These are phyloP conservation scores for Fusarium sp. DNA, from an alignment of 2,329 filamentous ascomycete genomes.

Conservation along the genomic window DNA sequence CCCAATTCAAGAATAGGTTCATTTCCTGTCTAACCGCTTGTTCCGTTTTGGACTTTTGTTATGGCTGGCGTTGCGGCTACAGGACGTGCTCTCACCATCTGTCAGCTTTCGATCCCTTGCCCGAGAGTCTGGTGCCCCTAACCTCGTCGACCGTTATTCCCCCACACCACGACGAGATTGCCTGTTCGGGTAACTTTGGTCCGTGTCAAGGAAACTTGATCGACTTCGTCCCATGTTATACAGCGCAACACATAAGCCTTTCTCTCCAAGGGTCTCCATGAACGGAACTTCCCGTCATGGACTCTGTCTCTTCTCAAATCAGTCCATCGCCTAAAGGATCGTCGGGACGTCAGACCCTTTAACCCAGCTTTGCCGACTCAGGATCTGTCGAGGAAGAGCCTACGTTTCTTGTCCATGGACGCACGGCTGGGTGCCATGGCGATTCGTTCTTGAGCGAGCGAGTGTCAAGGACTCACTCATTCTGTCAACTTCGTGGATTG, in stretches of 20 bases:
- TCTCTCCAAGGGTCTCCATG: constrained; percentile 27
- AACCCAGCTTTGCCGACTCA: constrained; percentile 35
- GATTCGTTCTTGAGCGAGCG: constrained; percentile 18
- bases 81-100: constrained; percentile 13
- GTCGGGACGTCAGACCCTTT: constrained; percentile 41
- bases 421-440: constrained; percentile 21
- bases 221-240: constrained; percentile 42
- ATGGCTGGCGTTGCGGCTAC: background rate
- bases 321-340: constrained; percentile 40
- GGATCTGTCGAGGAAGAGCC: constrained; percentile 30
- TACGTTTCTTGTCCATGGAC: constrained; percentile 28
- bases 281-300: constrained; percentile 36
- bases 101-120: constrained; percentile 30
- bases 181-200: constrained; percentile 42
- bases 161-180: constrained; percentile 46
- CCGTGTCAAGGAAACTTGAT: constrained; percentile 43
- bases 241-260: constrained; percentile 36
- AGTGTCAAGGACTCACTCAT: constrained; percentile 17
- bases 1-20: constrained; percentile 29
- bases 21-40: constrained; percentile 25
- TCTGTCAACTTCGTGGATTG: constrained; percentile 19
- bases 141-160: constrained; percentile 33
- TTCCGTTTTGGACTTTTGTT: constrained; percentile 34
- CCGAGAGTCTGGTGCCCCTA: constrained; percentile 36
- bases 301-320: constrained; percentile 27